A percentile compares a stretch with the other conserved stretches of the same genome.
phyloP scores from a whole-genome alignment of 1,284 basidiomycete species.

The Somion occarium region DNA sequence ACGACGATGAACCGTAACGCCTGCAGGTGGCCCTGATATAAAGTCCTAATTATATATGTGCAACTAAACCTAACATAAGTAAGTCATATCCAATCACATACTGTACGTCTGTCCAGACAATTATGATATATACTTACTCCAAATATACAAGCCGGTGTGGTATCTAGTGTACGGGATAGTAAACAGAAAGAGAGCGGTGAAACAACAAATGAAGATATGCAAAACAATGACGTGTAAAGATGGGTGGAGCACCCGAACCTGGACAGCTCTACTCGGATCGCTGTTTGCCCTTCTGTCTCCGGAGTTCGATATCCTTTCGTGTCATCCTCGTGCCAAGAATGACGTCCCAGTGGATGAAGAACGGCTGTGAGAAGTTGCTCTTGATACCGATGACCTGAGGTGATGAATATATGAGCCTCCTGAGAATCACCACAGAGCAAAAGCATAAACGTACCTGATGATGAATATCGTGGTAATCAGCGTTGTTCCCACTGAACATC shows the following conservation, averaged over 20 bases:
- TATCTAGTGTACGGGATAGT: neutral
- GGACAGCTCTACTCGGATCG: neutral
- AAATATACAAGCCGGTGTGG: neutral
- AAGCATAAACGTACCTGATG: slow-evolving; percentile 64
- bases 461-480: slow-evolving; percentile 98
- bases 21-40: too few relatives aligned
- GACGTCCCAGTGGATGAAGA: slow-evolving; percentile 86
- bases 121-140: too few relatives aligned
- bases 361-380: slow-evolving; percentile 94
- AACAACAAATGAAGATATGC: neutral
- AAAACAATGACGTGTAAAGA: neutral
- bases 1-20: too few relatives aligned
- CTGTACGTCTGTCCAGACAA: too few relatives aligned
- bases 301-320: slow-evolving; percentile 54
- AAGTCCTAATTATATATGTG: too few relatives aligned
- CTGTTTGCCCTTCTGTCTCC: slow-evolving; percentile 25
- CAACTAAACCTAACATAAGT: too few relatives aligned
- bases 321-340: slow-evolving; percentile 83
- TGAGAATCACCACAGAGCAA: too few relatives aligned
- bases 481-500: slow-evolving; percentile 86
- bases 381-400: slow-evolving; percentile 85
- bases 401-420: too few relatives aligned
- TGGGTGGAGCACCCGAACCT: neutral
- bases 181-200: neutral
- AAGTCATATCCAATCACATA: too few relatives aligned